Evolutionary conservation across 1,284 basidiomycete species (phyloP).

Genomic region (Agroathelia rolfsii): DNA sequence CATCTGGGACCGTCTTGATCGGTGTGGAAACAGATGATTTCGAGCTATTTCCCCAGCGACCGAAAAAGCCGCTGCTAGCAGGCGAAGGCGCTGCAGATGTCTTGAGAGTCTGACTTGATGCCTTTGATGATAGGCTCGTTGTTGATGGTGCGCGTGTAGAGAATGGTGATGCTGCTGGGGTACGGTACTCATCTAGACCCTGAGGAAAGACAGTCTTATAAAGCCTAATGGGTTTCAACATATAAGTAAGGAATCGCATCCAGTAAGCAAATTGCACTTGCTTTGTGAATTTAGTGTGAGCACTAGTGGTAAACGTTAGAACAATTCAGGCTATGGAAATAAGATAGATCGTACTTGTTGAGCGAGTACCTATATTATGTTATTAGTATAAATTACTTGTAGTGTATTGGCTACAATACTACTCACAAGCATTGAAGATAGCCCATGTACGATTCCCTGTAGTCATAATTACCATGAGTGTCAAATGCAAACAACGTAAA

Average conservation of each 20-base stretch:
- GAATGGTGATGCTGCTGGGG: conserved; percentile 35
- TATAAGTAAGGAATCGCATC: neutral
- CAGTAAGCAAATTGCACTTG: conserved; percentile 18
- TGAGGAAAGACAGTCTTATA: conserved; percentile 66
- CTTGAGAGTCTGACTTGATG: conserved; percentile 19
- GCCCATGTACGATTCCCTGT: conserved; percentile 67
- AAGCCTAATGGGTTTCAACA: conserved; percentile 29
- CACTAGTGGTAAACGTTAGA: conserved; percentile 28
- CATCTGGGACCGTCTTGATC: conserved; percentile 26
- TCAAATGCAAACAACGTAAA: conserved; percentile 1
- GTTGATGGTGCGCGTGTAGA: conserved; percentile 30
- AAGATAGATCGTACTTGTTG: conserved; percentile 35
- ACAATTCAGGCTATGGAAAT: conserved; percentile 6
- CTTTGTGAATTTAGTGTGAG: conserved; percentile 68
- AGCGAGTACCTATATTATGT: conserved; percentile 36
- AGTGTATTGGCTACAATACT: conserved; percentile 6
- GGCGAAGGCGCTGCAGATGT: conserved; percentile 15
- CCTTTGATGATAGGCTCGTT: conserved; percentile 14
- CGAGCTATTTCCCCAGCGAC: conserved; percentile 23
- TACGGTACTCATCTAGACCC: conserved; percentile 45
- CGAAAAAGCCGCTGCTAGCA: conserved; percentile 25
- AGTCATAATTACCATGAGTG: conserved; percentile 2
- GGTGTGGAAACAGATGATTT: conserved; percentile 14
- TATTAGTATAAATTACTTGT: conserved; percentile 7
- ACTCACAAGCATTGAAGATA: conserved; percentile 67